Evolutionary conservation across 805 yeast species (phyloP).

Genomic region (Metschnikowia reukaufii): DNA sequence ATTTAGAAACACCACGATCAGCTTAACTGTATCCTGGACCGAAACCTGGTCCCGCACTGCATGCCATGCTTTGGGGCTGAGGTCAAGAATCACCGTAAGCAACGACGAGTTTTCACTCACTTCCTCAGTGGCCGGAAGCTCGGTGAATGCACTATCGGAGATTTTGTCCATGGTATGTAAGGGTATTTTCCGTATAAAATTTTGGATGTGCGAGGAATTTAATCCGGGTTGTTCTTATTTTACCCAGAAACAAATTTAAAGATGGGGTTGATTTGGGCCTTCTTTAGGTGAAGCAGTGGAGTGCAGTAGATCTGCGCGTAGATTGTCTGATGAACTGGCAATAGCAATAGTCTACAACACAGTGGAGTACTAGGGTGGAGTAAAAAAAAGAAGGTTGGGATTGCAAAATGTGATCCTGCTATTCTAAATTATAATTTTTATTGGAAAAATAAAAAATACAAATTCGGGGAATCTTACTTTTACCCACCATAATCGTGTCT

Average conservation of each 20-base stretch:
- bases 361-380: no score
- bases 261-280: no score
- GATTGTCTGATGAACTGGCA: not conserved
- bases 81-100: conserved; percentile 73
- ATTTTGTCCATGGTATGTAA: conserved; percentile 78
- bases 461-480: no score
- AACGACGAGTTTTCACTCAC: conserved; percentile 62
- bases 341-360: no score
- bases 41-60: conserved; percentile 46
- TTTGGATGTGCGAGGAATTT: not conserved
- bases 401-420: no score
- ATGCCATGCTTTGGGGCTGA: conserved; percentile 71
- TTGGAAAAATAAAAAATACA: no score
- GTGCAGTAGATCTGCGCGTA: not conserved
- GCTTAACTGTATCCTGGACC: conserved; percentile 58
- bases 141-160: conserved; percentile 56
- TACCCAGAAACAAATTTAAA: no score
- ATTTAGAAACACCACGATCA: conserved; percentile 74
- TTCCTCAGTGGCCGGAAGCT: conserved; percentile 26
- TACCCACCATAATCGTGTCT: no score
- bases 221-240: no score
- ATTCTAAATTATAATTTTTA: no score
- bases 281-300: no score
- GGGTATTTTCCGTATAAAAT: no score
- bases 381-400: not conserved